Conservation (phyloP, 495 filamentous ascomycete genomes). For the Penicillium samsonianum region DNA sequence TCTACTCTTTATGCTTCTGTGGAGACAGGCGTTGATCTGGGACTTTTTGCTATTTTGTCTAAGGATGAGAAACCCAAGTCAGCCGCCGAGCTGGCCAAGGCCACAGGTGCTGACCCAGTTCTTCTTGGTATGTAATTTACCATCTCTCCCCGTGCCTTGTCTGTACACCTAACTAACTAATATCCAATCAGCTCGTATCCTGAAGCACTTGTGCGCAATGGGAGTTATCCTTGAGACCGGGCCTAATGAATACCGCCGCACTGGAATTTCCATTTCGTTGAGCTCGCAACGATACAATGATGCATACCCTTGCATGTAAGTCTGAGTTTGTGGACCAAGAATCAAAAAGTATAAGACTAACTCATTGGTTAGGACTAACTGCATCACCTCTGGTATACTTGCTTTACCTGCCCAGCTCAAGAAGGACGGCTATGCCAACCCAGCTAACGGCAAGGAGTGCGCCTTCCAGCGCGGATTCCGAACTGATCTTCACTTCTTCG, state of each 20-base stretch:
- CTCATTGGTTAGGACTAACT: conserved; percentile 30
- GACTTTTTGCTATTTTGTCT: conserved; percentile 36
- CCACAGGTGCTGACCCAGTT: conserved; percentile 31
- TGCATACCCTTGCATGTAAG: conserved; percentile 40
- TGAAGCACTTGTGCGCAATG: conserved; percentile 54
- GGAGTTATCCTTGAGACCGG: conserved; percentile 48
- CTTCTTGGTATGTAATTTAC: conserved; percentile 30
- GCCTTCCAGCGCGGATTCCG: conserved; percentile 36
- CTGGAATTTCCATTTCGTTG: conserved; percentile 44
- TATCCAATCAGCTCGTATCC: conserved; percentile 31
- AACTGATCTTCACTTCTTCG: conserved; percentile 38
- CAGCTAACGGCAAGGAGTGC: conserved; percentile 31
- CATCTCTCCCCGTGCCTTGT: background rate
- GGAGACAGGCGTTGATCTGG: conserved; percentile 36
- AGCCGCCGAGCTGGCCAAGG: conserved; percentile 30
- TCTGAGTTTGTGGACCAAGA: background rate
- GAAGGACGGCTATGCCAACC: conserved; percentile 34
- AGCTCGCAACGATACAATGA: conserved; percentile 37
- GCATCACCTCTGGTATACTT: conserved; percentile 30
- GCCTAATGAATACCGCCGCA: conserved; percentile 45
- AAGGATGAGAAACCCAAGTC: conserved; percentile 37
- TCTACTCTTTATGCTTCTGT: conserved; percentile 32
- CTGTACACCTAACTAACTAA: background rate
- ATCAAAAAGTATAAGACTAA: conserved; percentile 1
- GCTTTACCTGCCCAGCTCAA: conserved; percentile 36